Evolutionary conservation across 2,329 filamentous ascomycete species (phyloP).

Genomic region (Aspergillus nomiae): DNA sequence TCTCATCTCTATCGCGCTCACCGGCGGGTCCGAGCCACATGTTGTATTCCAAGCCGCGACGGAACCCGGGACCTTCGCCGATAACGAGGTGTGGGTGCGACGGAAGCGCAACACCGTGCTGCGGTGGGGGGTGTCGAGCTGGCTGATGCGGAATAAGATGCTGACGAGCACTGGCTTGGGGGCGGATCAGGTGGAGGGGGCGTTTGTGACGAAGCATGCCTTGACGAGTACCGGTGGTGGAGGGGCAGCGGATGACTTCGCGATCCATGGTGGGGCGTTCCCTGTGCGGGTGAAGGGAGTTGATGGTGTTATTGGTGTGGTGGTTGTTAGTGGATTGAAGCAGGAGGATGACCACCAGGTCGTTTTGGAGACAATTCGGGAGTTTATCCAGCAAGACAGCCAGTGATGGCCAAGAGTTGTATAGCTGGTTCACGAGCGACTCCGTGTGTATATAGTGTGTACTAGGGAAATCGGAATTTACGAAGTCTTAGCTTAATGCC

Average conservation of each 20-base stretch:
- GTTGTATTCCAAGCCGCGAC: conserved; percentile 71
- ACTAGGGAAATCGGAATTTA: not conserved
- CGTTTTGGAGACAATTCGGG: conserved; percentile 68
- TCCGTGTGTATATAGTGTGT: not conserved
- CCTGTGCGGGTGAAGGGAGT: conserved; percentile 72
- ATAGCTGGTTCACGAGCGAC: not conserved
- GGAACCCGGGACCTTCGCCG: conserved; percentile 66
- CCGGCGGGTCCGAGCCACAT: conserved; percentile 46
- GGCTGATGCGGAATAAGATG: conserved; percentile 71
- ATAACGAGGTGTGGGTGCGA: conserved; percentile 71
- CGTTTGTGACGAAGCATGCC: conserved; percentile 67
- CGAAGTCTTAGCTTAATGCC: not conserved
- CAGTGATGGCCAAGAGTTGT: conserved; percentile 1
- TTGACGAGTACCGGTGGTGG: conserved; percentile 56
- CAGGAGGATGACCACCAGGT: conserved; percentile 77
- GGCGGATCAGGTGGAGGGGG: conserved; percentile 58
- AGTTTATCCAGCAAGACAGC: conserved; percentile 40
- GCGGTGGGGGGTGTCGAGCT: conserved; percentile 69
- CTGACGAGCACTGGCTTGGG: conserved; percentile 16
- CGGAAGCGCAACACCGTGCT: conserved; percentile 73
- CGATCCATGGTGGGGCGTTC: conserved; percentile 76
- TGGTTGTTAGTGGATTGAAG: conserved; percentile 74
- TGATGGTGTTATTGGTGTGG: conserved; percentile 73
- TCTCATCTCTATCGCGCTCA: conserved; percentile 43
- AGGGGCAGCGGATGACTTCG: conserved; percentile 60